Base-by-base conservation (phyloP, 352 stramenopile genomes). In the Pythium grandisporangium region DNA sequence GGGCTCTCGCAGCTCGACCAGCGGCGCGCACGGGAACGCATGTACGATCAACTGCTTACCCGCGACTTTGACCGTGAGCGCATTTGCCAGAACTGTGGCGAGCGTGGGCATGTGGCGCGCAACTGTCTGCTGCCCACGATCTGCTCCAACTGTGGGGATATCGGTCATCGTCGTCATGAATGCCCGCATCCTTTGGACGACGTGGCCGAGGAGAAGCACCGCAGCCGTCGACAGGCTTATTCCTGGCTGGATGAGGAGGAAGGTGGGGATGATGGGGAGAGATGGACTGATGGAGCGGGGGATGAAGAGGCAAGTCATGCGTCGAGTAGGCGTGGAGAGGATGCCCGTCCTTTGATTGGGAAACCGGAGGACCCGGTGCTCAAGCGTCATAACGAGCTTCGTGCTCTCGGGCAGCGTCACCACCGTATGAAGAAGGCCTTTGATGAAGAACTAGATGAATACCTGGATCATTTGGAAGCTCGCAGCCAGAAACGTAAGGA, bases 51-150 rank as follows among this genome's bases (percentile, higher is more conserved):
- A 43, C 51, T 77, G 17, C 49, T 91, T 22, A 53, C 59, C 16
- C 67, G 65, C n/a, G 53, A 81, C 30, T 37, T 65, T 25, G 75
- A 91, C 47, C 58, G 53, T 20, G 58, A 91, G 37, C 61, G 61
- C 30, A 64, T 88, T 37, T 91, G 78, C 49, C 61, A 49, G 22
- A 91, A 91, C 48, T 91, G 78, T 53, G 78, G 78, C 17, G 74
- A 91, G 50, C 68, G 41, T 2, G 78, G 78, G 13, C 78, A 91
- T 49, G 56, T 80, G 14, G 37, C 68, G 13, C 59, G 58, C 42
- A 82, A 87, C 61, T 91, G 78, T 36, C 53, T 85, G 42, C 48
- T 91, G 32, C 78, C 78, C 5, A 45, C 58, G 35, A 88, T 91
- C 58, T 91, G 78, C 65, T 70, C 66, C 37, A 83, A 83, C 51